phyloP scores from a whole-genome alignment of 148 eudicot species.

The Euryodendron excelsum region DNA sequence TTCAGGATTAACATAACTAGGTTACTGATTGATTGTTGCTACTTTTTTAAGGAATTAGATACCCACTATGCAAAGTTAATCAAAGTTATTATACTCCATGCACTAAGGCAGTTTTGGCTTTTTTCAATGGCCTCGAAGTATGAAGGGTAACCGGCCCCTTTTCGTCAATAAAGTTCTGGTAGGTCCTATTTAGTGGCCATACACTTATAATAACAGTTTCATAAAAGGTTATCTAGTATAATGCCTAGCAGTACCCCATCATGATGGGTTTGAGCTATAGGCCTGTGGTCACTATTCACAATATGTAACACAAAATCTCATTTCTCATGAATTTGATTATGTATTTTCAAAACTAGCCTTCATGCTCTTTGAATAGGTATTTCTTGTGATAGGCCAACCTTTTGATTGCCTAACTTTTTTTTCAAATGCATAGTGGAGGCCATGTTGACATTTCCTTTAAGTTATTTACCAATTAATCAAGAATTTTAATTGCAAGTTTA shows the following conservation, averaged over 20 bases:
- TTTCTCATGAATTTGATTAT: not conserved
- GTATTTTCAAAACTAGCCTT: not conserved
- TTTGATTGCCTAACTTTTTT: not conserved
- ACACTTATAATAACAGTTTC: constrained; percentile 11
- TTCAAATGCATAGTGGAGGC: not conserved
- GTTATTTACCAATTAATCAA: not conserved
- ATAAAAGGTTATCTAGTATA: not conserved
- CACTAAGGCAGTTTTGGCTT: constrained; percentile 26
- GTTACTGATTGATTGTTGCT: constrained; percentile 8
- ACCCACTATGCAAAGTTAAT: constrained; percentile 23
- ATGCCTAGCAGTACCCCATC: not conserved
- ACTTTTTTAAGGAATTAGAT: constrained; percentile 20
- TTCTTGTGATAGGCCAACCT: not conserved
- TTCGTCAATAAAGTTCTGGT: constrained; percentile 32
- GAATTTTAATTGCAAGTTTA: constrained; percentile 17
- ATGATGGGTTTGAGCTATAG: not conserved
- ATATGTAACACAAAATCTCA: not conserved
- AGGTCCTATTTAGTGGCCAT: constrained; percentile 29
- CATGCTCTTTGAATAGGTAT: not conserved
- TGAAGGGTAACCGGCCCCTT: not conserved
- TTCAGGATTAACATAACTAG: constrained; percentile 3
- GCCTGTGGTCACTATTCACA: not conserved
- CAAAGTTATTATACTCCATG: constrained; percentile 21
- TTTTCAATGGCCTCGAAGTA: constrained; percentile 8
- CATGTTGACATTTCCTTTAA: not conserved